A percentile compares a stretch with the other conserved stretches of the same genome.
These are phyloP conservation scores for Volutella citrinella DNA, from an alignment of 2,329 filamentous ascomycete species.

Conservation along the genomic window DNA sequence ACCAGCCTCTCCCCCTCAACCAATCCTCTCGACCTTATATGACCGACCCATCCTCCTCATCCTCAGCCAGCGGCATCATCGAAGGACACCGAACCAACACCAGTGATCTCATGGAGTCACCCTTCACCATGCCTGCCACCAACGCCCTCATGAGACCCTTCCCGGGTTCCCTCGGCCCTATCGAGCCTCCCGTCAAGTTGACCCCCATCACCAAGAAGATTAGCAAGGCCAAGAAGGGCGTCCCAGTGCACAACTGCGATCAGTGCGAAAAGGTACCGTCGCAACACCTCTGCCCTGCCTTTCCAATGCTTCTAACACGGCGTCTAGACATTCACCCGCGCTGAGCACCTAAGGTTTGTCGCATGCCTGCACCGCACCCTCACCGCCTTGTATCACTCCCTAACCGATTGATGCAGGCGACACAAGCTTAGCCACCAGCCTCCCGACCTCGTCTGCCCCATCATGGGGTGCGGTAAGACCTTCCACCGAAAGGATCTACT, in stretches of 20 bases:
- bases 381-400: too few relatives aligned
- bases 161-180: too few relatives aligned
- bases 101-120: constrained; percentile 49
- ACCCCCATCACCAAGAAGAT: constrained; percentile 56
- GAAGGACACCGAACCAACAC: constrained; percentile 42
- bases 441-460: constrained; percentile 49
- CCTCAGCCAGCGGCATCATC: constrained; percentile 25
- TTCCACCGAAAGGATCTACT: constrained; percentile 60
- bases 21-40: constrained; percentile 25
- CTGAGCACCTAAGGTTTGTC: constrained; percentile 58
- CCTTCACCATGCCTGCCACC: constrained; percentile 26
- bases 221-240: constrained; percentile 57
- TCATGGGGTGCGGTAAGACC: constrained; percentile 52
- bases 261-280: constrained; percentile 48
- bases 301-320: constrained; percentile 4
- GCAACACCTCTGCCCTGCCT: not conserved
- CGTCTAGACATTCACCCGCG: constrained; percentile 59
- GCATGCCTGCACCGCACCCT: too few relatives aligned
- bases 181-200: constrained; percentile 45
- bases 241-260: constrained; percentile 56
- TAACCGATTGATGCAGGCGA: too few relatives aligned
- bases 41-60: constrained; percentile 18
- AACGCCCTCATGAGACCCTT: constrained; percentile 39
- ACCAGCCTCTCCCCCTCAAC: constrained; percentile 33
- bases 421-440: constrained; percentile 59